Evolutionary conservation across 306 rosid species (phyloP), one percentile per base, ranked within the genome.

Genomic region (Oxytropis ochrocephala): DNA sequence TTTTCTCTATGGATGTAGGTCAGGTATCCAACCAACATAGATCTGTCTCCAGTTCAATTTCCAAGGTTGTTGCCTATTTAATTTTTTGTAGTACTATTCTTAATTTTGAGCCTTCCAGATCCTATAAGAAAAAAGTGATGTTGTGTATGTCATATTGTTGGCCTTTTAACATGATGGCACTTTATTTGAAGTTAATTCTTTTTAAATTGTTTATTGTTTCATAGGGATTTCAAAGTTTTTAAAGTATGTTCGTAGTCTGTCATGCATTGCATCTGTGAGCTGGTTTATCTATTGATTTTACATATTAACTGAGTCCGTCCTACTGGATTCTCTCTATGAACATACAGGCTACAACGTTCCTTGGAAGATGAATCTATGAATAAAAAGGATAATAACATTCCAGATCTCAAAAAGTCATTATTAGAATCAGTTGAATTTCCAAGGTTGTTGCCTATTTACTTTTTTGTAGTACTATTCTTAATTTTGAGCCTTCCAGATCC

Each of bases 1-100:
- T 21, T 52, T 47, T 86, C 71, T 80, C 52, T 81, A 14, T 76
- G 55, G 68, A 73, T 94, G 86, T 75, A 94, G 98, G 86, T 94
- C 59, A 83, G 64, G 53, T 93, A 90, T 90, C 98, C 97, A 55
- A 84, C 86, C 84, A 75, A 79, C 78, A 73, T 80, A 81, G 97
- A 90, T 78, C 79, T 88, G 68, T 78, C 88, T 74, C 90, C 95
- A 16, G 46, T 85, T 76, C 88, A 82, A 78, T 79, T 90, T 27
- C 95, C 86, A 70, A 90, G 98, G 98, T 93, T 56, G 63, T 82
- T 33, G 68, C 69, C 24, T 35, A 67, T 67, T 72, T 53, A 5
- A 47, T 47, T 73, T 75, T 69, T 64, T 68, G 10, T 62, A 32
- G 50, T 30, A 35, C 59, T 41, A 66, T 58, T 78, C 4, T 52